Percentiles rank a stretch among this genome's conserved stretches.
Evolutionary conservation across 352 stramenopile species (phyloP).

Genomic region (Peronospora belbahrii): DNA sequence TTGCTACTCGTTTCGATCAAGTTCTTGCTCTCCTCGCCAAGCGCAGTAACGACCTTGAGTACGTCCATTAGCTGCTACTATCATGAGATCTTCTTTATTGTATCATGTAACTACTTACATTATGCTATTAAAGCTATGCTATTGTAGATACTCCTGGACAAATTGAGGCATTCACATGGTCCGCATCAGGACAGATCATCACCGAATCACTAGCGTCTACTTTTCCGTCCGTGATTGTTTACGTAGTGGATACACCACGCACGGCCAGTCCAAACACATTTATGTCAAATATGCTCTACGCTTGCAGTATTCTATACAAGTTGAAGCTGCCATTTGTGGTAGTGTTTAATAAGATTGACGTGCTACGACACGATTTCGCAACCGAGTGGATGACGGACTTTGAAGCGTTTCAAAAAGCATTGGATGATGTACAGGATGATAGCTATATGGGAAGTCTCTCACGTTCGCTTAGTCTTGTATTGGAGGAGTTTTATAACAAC

Average conservation of each 20-base stretch:
- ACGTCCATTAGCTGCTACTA: conserved; percentile 21
- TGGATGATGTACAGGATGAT: conserved; percentile 88
- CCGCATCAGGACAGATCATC: conserved; percentile 96
- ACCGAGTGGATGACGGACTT: conserved; percentile 99
- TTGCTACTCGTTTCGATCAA: conserved; percentile 99
- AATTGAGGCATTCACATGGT: conserved; percentile 99
- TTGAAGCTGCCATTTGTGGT: conserved; percentile 95
- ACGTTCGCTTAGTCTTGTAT: conserved; percentile 81
- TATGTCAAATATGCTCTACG: conserved; percentile 99
- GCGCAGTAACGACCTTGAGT: conserved; percentile 77
- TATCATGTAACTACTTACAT: too few species aligned
- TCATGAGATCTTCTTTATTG: too few species aligned
- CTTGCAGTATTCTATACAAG: conserved; percentile 98
- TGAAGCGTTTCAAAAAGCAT: conserved; percentile 94
- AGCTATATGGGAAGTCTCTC: conserved; percentile 91
- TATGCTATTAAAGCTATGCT: conserved; percentile 84
- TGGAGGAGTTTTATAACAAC: conserved; percentile 92
- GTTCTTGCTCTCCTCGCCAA: conserved; percentile 93
- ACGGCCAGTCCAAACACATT: conserved; percentile 96
- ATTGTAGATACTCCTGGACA: conserved; percentile 98
- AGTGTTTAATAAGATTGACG: conserved; percentile 98
- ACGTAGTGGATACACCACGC: conserved; percentile 97
- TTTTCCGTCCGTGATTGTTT: conserved; percentile 96
- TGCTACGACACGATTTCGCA: conserved; percentile 90
- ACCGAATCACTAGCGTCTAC: conserved; percentile 94